These are phyloP conservation scores for Eucalyptus cloeziana DNA, from an alignment of 345 rosid species.

Conservation along the genomic window DNA sequence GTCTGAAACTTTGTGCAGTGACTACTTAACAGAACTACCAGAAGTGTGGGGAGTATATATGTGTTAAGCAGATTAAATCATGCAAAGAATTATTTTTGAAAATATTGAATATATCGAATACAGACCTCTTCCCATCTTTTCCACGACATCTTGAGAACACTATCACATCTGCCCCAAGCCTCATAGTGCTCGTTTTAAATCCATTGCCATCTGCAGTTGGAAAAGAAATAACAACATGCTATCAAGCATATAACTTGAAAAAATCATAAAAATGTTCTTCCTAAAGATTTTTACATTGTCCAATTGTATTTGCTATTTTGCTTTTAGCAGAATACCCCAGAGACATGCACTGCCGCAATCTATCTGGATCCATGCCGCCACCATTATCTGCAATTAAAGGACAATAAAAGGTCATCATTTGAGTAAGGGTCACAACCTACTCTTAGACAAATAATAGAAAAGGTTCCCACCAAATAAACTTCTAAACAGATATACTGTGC, in stretches of 20 bases:
- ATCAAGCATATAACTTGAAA: not conserved
- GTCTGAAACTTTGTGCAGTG: not conserved
- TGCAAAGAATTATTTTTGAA: not conserved
- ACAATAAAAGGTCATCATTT: not conserved
- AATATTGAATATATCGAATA: not conserved
- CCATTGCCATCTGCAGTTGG: slow-evolving; percentile 77
- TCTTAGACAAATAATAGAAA: not conserved
- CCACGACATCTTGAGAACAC: slow-evolving; percentile 80
- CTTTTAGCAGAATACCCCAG: slow-evolving; percentile 90
- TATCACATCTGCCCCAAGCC: slow-evolving; percentile 97
- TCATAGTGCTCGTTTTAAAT: slow-evolving; percentile 97
- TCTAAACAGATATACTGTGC: not conserved
- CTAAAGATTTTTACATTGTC: slow-evolving; percentile 45
- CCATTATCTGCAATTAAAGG: slow-evolving; percentile 60
- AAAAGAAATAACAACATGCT: not conserved
- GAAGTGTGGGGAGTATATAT: not conserved
- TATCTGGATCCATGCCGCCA: slow-evolving; percentile 94
- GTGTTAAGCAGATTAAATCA: not conserved
- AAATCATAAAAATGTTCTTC: not conserved
- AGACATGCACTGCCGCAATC: slow-evolving; percentile 81
- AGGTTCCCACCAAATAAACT: not conserved
- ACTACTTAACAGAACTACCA: not conserved
- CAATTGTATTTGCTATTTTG: slow-evolving; percentile 75
- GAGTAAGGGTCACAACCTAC: not conserved
- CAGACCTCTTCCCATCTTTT: slow-evolving; percentile 57